Percentiles rank a stretch among this genome's conserved stretches.
phyloP scores from a whole-genome alignment of 2,329 filamentous ascomycete species.

The Penicillium sp. region DNA sequence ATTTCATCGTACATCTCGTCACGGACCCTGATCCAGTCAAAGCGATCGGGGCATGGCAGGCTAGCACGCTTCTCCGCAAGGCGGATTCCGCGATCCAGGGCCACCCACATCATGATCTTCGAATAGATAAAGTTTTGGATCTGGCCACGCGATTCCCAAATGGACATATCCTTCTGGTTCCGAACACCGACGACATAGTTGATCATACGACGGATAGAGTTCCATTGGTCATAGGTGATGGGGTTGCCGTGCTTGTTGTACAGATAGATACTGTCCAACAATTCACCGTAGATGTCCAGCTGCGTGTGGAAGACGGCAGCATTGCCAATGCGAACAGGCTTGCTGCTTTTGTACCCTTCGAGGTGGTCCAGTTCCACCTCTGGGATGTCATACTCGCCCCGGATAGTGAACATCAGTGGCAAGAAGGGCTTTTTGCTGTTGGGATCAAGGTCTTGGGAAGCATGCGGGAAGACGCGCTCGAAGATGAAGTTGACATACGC shows the following conservation, averaged over 20 bases:
- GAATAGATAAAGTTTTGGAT: conserved; percentile 78
- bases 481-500: conserved; percentile 78
- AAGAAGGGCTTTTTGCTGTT: conserved; percentile 56
- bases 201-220: conserved; percentile 64
- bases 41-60: conserved; percentile 69
- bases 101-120: conserved; percentile 83
- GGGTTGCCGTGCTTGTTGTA: conserved; percentile 80
- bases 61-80: conserved; percentile 69
- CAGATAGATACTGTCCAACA: conserved; percentile 74
- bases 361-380: conserved; percentile 68
- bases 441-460: conserved; percentile 56
- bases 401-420: conserved; percentile 80
- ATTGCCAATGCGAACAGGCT: conserved; percentile 73
- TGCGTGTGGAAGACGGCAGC: conserved; percentile 74
- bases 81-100: conserved; percentile 71
- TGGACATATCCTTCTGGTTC: conserved; percentile 72
- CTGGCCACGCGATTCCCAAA: conserved; percentile 75
- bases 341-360: conserved; percentile 69
- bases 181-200: conserved; percentile 71
- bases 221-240: conserved; percentile 74
- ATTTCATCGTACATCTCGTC: conserved; percentile 72
- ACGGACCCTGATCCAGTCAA: conserved; percentile 64
- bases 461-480: conserved; percentile 57
- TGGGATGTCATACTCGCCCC: conserved; percentile 71
- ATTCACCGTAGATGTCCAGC: conserved; percentile 76